Evolutionary conservation across 2,329 filamentous ascomycete species (phyloP).

Genomic region (Alternaria alternata): DNA sequence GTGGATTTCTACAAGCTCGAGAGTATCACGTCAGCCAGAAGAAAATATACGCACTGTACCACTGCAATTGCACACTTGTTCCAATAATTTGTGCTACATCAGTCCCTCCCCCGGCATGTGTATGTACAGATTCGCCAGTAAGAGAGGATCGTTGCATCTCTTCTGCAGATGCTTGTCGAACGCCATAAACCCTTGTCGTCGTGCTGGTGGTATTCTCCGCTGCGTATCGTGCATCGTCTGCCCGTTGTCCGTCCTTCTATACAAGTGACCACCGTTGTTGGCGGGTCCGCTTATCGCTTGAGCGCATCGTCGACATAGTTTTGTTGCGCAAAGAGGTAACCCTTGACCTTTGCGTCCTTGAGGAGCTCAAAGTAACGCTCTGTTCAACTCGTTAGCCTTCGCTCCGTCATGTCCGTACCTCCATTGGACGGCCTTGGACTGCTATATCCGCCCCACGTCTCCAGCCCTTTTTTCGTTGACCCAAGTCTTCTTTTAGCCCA

Average conservation of each 20-base stretch:
- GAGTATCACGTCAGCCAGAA: conserved; percentile 7
- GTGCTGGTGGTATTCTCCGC: conserved; percentile 6
- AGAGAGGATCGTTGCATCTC: conserved; percentile 23
- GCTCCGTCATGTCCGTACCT: background rate
- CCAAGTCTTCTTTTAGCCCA: background rate
- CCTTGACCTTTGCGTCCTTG: conserved; percentile 78
- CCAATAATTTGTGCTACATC: conserved; percentile 11
- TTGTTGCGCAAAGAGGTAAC: conserved; percentile 80
- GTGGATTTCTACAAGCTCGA: background rate
- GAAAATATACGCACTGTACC: conserved; percentile 7
- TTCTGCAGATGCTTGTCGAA: conserved; percentile 9
- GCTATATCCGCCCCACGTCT: background rate
- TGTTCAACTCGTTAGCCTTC: conserved; percentile 52
- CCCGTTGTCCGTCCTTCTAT: conserved; percentile 2
- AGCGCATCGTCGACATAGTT: conserved; percentile 66
- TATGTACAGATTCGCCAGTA: conserved; percentile 42
- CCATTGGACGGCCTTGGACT: background rate
- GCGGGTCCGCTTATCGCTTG: conserved; percentile 22
- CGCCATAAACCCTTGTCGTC: conserved; percentile 19
- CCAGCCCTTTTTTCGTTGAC: background rate
- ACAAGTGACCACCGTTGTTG: conserved; percentile 2
- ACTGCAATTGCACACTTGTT: conserved; percentile 14
- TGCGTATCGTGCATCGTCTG: conserved; percentile 1
- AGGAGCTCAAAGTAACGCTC: conserved; percentile 82
- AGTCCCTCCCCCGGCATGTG: conserved; percentile 29